phyloP scores from a whole-genome alignment of 2,329 filamentous ascomycete genomes.

The Aureobasidium lini region DNA sequence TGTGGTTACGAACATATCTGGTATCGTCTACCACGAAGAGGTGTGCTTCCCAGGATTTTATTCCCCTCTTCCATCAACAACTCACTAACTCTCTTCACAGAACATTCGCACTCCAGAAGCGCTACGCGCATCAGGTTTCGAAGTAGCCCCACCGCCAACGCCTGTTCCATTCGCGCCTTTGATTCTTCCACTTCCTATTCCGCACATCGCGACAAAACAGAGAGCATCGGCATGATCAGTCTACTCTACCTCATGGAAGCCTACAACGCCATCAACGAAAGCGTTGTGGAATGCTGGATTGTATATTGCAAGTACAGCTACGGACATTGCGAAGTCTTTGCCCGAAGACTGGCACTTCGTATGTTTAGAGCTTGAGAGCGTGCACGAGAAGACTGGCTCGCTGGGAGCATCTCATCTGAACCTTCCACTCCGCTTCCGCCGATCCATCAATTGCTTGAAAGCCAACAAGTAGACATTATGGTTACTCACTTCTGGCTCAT shows the following conservation, averaged over 20 bases:
- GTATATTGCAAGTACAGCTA: conserved; percentile 29
- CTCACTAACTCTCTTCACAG: conserved; percentile 16
- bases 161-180: conserved; percentile 35
- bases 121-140: conserved; percentile 37
- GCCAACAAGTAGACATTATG: conserved; percentile 36
- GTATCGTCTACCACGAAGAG: conserved; percentile 27
- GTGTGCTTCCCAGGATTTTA: neutral
- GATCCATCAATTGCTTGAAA: conserved; percentile 25
- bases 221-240: conserved; percentile 34
- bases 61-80: too few relatives aligned
- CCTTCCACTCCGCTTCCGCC: conserved; percentile 24
- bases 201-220: conserved; percentile 37
- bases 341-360: conserved; percentile 27
- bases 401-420: conserved; percentile 32
- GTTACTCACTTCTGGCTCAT: conserved; percentile 38
- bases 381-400: conserved; percentile 24
- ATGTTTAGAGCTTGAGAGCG: conserved; percentile 25
- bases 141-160: conserved; percentile 33
- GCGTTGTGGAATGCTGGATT: conserved; percentile 38
- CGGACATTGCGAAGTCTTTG: conserved; percentile 27
- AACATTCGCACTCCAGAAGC: conserved; percentile 37
- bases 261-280: conserved; percentile 38
- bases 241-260: conserved; percentile 37
- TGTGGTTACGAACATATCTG: conserved; percentile 32
- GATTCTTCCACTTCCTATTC: conserved; percentile 32